Evolutionary conservation across 2,329 filamentous ascomycete species (phyloP), one percentile per base, ranked within the genome.

Genomic region (Orbilia quercus): DNA sequence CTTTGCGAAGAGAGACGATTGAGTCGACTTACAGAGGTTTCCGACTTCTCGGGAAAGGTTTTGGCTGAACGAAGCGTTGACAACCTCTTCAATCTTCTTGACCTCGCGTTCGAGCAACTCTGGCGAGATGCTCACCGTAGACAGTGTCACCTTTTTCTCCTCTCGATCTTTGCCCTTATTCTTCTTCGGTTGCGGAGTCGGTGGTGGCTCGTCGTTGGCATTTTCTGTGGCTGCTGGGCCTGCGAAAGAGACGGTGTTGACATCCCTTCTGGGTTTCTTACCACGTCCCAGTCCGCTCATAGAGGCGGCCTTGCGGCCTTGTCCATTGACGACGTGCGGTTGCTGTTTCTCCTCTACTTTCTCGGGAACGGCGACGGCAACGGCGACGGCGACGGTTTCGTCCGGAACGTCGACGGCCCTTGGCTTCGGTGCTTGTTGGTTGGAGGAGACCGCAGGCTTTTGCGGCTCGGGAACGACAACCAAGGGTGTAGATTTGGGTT

Each of bases 21-120:
- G 18, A 18, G 55, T 36, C 34, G 25, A 75, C 77, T 72, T 73
- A 78, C 77, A 78, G 22, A 78, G 66, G 22, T 84, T 87, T 78
- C 86, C 83, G 64, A 90, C 84, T 75, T 91, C 84, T 75, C 85
- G 88, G 77, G 84, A 84, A 51, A 90, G 81, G 11, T 87, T 84
- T 14, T 87, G 84, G 58, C 84, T 84, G 63, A 91, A 84, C 14
- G 83, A 81, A 22, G 80, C 80, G 1, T 85, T 82, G 42, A 85
- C 80, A 38, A 82, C 80, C 34, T 80, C 80, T 48, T 82, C 81
- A 64, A 87, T 80, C 67, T 83, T 81, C 80, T 77, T 78, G n/a
- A 78, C 73, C 50, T 78, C 77, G 25, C 75, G 76, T 67, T 78
- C 77, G 23, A 78, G 74, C 63, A 77, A 72, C 36, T 75, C 75